phyloP scores from a whole-genome alignment of 2,329 filamentous ascomycete species.

The Cryphonectria japonica region DNA sequence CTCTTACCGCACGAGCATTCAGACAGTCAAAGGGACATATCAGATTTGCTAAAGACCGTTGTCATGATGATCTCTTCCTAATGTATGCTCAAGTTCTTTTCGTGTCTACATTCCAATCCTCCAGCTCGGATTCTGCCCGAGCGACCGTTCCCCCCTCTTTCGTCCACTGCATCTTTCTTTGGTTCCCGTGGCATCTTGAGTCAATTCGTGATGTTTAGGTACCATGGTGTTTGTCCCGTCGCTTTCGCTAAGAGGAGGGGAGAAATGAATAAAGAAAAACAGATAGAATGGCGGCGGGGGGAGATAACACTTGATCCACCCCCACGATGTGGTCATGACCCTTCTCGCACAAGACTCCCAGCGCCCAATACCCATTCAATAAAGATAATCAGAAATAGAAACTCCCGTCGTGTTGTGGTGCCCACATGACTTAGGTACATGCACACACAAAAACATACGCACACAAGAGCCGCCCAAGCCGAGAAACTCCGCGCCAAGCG shows the following conservation, averaged over 20 bases:
- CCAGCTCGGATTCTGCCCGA: slow-evolving; percentile 4
- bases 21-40: background rate
- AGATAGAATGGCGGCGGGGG: background rate
- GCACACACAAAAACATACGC: background rate
- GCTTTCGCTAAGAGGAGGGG: background rate
- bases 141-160: background rate
- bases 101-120: background rate
- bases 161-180: background rate
- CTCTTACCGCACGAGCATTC: background rate
- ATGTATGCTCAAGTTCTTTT: background rate
- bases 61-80: slow-evolving; percentile 1
- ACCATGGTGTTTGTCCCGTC: background rate
- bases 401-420: background rate
- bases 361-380: background rate
- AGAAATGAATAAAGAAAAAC: background rate
- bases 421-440: background rate
- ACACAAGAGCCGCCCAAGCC: background rate
- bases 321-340: slow-evolving; percentile 5
- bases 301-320: slow-evolving; percentile 10
- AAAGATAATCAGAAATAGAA: background rate
- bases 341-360: background rate
- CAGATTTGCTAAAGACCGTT: background rate
- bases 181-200: background rate
- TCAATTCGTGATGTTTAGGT: background rate
- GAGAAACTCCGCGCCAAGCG: slow-evolving; percentile 24